These are phyloP conservation scores for Phyllosticta citrichinensis DNA, from an alignment of 2,329 filamentous ascomycete species.

Conservation along the genomic window DNA sequence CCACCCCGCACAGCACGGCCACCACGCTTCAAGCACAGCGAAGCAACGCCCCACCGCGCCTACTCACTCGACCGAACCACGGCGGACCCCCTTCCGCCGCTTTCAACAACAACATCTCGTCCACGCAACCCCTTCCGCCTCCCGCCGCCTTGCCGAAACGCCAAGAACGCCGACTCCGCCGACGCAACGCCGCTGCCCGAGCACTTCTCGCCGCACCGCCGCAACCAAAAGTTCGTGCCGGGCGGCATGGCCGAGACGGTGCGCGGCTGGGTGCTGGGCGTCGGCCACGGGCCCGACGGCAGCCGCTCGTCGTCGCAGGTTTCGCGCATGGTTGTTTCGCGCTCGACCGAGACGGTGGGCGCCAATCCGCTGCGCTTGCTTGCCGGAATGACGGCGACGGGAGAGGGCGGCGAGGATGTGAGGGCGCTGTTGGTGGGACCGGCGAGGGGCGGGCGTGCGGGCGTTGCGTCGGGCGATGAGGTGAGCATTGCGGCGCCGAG, in stretches of 20 bases:
- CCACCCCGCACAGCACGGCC: background rate
- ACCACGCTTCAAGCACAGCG: background rate
- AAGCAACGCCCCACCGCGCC: background rate
- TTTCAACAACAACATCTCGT: background rate
- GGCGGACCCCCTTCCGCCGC: background rate
- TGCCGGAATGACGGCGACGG: constrained; percentile 12
- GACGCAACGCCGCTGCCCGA: constrained; percentile 33
- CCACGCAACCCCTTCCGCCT: constrained; percentile 5
- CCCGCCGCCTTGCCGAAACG: background rate
- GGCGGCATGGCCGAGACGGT: constrained; percentile 41
- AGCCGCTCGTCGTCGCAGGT: background rate
- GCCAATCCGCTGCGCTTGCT: background rate
- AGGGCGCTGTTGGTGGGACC: background rate
- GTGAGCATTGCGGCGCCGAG: constrained; percentile 30
- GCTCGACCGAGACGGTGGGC: background rate
- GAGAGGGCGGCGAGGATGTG: background rate
- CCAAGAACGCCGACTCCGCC: background rate
- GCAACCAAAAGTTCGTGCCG: constrained; percentile 38
- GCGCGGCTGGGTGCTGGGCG: constrained; percentile 42
- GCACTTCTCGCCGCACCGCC: constrained; percentile 44
- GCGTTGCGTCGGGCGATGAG: constrained; percentile 18
- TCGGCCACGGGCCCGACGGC: constrained; percentile 12
- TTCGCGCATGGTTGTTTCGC: constrained; percentile 11
- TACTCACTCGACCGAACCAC: background rate
- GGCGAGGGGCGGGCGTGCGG: constrained; percentile 12